Percentiles rank a stretch among this genome's conserved stretches.
These are phyloP conservation scores for Clonostachys chloroleuca DNA, from an alignment of 2,329 filamentous ascomycete genomes.

Conservation along the genomic window DNA sequence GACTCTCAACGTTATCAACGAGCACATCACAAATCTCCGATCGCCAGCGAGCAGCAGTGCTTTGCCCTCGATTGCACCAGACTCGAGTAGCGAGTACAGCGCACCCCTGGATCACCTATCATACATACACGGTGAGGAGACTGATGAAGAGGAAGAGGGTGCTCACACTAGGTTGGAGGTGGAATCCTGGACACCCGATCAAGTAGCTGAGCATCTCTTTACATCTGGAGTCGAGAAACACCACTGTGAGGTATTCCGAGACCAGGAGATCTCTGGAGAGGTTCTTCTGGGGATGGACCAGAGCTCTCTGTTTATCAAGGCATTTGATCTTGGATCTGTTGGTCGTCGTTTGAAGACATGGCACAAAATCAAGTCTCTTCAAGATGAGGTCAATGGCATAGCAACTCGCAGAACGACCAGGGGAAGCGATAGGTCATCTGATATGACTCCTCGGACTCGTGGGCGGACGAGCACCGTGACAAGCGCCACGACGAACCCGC, in stretches of 20 bases:
- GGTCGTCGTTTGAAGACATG: slow-evolving; percentile 87
- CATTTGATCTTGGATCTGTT: slow-evolving; percentile 89
- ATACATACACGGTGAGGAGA: slow-evolving; percentile 91
- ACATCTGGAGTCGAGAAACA: slow-evolving; percentile 79
- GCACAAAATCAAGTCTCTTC: slow-evolving; percentile 91
- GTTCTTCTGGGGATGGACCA: slow-evolving; percentile 94
- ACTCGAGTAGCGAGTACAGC: slow-evolving; percentile 90
- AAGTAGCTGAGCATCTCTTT: slow-evolving; percentile 87
- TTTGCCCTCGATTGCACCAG: slow-evolving; percentile 52
- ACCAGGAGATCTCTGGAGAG: slow-evolving; percentile 94
- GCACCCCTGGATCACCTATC: slow-evolving; percentile 73
- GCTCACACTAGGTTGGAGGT: slow-evolving; percentile 70
- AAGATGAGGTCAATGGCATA: slow-evolving; percentile 72
- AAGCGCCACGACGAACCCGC: slow-evolving; percentile 36
- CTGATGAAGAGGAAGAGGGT: slow-evolving; percentile 84
- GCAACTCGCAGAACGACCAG: slow-evolving; percentile 47
- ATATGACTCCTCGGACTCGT: slow-evolving; percentile 43
- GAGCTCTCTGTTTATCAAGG: slow-evolving; percentile 90
- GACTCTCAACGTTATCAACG: slow-evolving; percentile 92
- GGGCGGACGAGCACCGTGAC: slow-evolving; percentile 57
- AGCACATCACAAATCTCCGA: slow-evolving; percentile 87
- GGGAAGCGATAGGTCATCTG: slow-evolving; percentile 54
- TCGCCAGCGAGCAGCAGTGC: slow-evolving; percentile 47
- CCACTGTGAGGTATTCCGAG: slow-evolving; percentile 90
- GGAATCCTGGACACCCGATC: slow-evolving; percentile 69